Evolutionary conservation across 495 filamentous ascomycete genomes (phyloP).

Genomic region (Astrothelium subdiscretum): DNA sequence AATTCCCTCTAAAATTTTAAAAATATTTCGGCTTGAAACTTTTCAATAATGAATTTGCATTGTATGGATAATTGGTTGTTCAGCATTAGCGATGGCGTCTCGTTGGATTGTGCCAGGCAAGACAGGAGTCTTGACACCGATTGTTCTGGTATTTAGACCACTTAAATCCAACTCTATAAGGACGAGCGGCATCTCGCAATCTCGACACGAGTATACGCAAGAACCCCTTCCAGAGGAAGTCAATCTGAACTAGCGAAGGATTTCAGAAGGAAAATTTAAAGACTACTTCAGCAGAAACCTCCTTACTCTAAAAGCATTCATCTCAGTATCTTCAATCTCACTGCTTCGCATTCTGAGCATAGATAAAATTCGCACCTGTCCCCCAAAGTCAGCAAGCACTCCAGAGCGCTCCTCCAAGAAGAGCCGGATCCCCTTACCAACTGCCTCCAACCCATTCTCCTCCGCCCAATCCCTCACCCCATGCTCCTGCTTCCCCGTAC

Average conservation of each 20-base stretch:
- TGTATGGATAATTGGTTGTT: not conserved
- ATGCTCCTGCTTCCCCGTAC: slow-evolving; percentile 38
- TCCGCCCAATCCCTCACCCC: slow-evolving; percentile 53
- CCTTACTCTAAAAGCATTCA: no score
- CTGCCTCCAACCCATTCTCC: slow-evolving; percentile 46
- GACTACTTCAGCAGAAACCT: no score
- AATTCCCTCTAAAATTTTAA: not conserved
- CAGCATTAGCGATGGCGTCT: not conserved
- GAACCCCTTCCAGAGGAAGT: no score
- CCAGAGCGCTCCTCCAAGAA: slow-evolving; percentile 7
- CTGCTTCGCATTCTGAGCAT: slow-evolving; percentile 49
- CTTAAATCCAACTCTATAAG: no score
- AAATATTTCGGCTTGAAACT: no score
- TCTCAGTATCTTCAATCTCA: no score
- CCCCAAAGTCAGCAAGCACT: slow-evolving; percentile 6
- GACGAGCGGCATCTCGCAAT: not conserved
- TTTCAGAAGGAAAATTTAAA: no score
- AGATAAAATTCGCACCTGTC: slow-evolving; percentile 54
- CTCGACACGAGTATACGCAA: no score
- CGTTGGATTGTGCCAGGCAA: not conserved
- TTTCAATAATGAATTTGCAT: not conserved
- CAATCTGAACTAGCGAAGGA: no score
- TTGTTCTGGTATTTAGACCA: no score
- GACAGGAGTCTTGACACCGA: not conserved
- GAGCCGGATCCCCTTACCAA: slow-evolving; percentile 42